Percentiles rank a stretch among this genome's conserved stretches.
Evolutionary conservation across 176 grass and related monocot species (phyloP).

Genomic region (Triticum timopheevii): DNA sequence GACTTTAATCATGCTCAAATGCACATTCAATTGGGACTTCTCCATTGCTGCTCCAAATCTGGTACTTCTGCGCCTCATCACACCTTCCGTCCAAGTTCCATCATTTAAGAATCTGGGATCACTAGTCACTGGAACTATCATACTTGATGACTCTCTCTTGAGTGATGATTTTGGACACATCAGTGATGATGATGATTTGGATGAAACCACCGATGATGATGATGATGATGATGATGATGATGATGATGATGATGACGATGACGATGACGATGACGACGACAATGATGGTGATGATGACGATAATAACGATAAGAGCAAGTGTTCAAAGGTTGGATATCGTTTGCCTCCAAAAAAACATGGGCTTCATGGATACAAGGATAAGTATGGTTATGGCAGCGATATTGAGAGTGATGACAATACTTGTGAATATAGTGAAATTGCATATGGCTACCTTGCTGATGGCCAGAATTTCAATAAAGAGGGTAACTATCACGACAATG

Average conservation of each 20-base stretch:
- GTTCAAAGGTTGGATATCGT: background rate
- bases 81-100: background rate
- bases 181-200: slow-evolving; percentile 4
- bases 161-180: background rate
- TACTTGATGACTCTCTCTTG: slow-evolving; percentile 29
- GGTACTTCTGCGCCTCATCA: background rate
- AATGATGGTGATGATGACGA: background rate
- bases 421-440: slow-evolving; percentile 22
- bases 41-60: slow-evolving; percentile 19
- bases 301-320: background rate
- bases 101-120: slow-evolving; percentile 2
- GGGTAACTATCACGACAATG: background rate
- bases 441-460: background rate
- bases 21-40: background rate
- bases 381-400: slow-evolving; percentile 16
- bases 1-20: background rate
- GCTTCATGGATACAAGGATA: background rate
- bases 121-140: background rate
- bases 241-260: background rate
- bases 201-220: too few relatives aligned
- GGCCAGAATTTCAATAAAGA: background rate
- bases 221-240: background rate
- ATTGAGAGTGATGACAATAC: slow-evolving; percentile 21
- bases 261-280: too few relatives aligned
- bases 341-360: background rate